Evolutionary conservation across 352 stramenopile species (phyloP), one percentile per base, ranked within the genome.

Genomic region (Globisporangium canariense): DNA sequence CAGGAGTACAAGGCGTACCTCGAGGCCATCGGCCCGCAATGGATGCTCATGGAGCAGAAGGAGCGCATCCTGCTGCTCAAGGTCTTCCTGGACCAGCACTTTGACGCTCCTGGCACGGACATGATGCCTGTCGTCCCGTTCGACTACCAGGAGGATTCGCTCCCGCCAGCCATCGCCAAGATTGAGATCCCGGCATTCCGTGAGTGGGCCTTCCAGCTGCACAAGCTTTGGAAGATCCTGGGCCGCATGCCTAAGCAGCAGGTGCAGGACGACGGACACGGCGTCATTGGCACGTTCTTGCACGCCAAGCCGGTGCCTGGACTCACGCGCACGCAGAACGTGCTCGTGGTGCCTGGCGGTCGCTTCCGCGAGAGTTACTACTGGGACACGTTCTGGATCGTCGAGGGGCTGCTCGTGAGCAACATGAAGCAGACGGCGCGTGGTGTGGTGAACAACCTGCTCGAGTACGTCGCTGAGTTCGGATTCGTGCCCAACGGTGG

Each of bases 331-430:
- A 66, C 68, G 51, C 75, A 77, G 50, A 83, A 90, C 51, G 81
- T 92, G 38, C 64, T 97, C 40, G 85, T 97, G 52, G 83, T 97
- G 0, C 90, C 89, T 10, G 91, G 90, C 30, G 91, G 88, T 4
- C 83, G 91, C n/a, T 98, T 98, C 68, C 82, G 89, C 8, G 91
- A 98, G 70, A 89, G 74, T 49, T 98, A 97, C 76, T 97, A 97
- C 69, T 97, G 91, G 91, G 91, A 98, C 64, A 90, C 82, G 62
- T 97, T 91, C 74, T 98, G 91, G 91, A 97, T 97, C 57, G 78
- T 97, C 18, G 71, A 90, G 68, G 89, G 90, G 0, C 71, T 97
- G 11, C 69, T 97, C 47, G 81, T 93, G 14, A 93, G 84, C 61
- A 75, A 81, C 56, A 93, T 97, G 88, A 62, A 70, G 16, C 49